Evolutionary conservation across 768 basidiomycete genomes (phyloP), one percentile per base, ranked within the genome.

Genomic region (Pisolithus marmoratus): DNA sequence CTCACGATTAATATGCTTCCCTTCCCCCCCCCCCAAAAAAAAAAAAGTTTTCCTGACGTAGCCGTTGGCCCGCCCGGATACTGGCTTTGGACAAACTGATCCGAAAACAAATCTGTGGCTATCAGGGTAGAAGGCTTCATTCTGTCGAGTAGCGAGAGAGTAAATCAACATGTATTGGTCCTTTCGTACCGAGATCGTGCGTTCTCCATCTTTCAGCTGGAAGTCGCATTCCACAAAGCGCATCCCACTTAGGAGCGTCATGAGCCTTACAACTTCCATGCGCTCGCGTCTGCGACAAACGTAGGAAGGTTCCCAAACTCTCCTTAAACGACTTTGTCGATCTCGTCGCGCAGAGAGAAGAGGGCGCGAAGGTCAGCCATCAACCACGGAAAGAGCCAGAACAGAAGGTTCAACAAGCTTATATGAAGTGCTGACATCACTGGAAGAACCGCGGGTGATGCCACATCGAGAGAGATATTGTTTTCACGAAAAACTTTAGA

Each of bases 311-410:
- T 38, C 2, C 59, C 50, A 2, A 46, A 59, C 12, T 29, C 38
- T 8, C 26, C 53, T 24, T 52, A 29, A 6, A 64, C 47, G 0
- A 53, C 59, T 5, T 14, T n/a, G 31, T 81, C 79, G 17, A 82
- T 63, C 52, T 82, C 77, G 3, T 66, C 64, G 4, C 75, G 74
- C 5, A 80, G 68, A 46, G 71, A 74, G 26, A 68, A 67, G 62
- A 80, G 67, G 1, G 67, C 71, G 14, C 64, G 61, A 1, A 75
- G n/a, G 75, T 75, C 62, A 46, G 72, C 69, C 36, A 81, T n/a
- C 26, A 82, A 66, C 34, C 53, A 60, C 1, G 60, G 50, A 3
- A 64, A 34, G 22, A 54, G 46, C n/a, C 63, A 61, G 29, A 61
- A 57, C 0, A 57, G 23, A 40, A 55, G 64, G 52, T 48, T 58